A percentile compares a stretch with the other conserved stretches of the same genome.
phyloP scores from a whole-genome alignment of 2,329 filamentous ascomycete species.

The Botrytis deweyae region DNA sequence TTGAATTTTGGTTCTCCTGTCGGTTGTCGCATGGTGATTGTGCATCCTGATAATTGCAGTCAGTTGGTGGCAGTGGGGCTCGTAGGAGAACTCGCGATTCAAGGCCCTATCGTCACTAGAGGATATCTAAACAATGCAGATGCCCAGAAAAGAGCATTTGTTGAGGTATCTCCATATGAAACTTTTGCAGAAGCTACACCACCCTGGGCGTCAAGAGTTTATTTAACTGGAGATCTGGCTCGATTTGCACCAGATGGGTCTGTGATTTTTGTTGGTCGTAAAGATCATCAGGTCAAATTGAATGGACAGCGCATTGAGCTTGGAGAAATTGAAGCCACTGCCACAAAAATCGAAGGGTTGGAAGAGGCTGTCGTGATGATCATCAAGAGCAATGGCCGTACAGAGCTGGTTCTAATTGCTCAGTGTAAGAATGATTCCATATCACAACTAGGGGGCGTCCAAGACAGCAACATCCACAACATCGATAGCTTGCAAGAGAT shows the following conservation, averaged over 20 bases:
- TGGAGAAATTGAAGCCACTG: slow-evolving; percentile 46
- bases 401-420: background rate
- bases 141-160: background rate
- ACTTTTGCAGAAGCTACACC: background rate
- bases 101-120: slow-evolving; percentile 29
- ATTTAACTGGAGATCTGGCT: slow-evolving; percentile 13
- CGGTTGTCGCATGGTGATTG: slow-evolving; percentile 36
- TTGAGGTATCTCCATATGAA: background rate
- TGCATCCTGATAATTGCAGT: slow-evolving; percentile 24
- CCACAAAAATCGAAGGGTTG: background rate
- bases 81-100: slow-evolving; percentile 30
- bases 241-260: slow-evolving; percentile 50
- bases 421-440: background rate
- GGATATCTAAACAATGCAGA: slow-evolving; percentile 30
- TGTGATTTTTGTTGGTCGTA: slow-evolving; percentile 59
- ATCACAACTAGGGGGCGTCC: background rate
- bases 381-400: background rate
- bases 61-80: slow-evolving; percentile 26
- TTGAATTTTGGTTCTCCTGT: background rate
- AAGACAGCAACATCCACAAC: background rate
- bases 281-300: slow-evolving; percentile 66
- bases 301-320: slow-evolving; percentile 64
- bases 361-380: background rate
- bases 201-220: background rate
- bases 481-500: background rate